These are phyloP conservation scores for Tetradesmus obliquus DNA, from an alignment of 139 green algal species.

Conservation along the genomic window DNA sequence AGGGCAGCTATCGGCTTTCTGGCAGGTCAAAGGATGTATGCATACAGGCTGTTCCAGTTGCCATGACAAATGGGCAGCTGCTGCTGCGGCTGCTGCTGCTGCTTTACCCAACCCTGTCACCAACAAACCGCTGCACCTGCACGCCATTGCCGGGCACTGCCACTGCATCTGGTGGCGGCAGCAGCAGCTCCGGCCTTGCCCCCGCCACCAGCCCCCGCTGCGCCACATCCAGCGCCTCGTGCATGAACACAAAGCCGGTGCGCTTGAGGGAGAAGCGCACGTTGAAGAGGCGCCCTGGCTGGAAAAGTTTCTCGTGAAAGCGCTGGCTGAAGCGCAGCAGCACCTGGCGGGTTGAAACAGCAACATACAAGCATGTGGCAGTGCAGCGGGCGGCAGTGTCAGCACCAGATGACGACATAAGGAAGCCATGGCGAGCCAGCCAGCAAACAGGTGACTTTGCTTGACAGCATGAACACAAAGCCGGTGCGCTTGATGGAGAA, in stretches of 20 bases:
- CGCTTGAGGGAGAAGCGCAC: conserved; percentile 63
- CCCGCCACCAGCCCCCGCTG: not conserved
- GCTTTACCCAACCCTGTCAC: too few relatives aligned
- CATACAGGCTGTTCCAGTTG: too few relatives aligned
- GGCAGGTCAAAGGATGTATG: too few relatives aligned
- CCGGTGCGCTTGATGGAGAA: conserved; percentile 59
- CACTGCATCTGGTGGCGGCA: not conserved
- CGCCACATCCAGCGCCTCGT: conserved; percentile 33
- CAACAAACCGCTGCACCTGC: not conserved
- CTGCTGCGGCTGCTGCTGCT: not conserved
- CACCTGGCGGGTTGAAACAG: conserved; percentile 36
- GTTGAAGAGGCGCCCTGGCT: conserved; percentile 31
- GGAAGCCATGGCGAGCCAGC: too few relatives aligned
- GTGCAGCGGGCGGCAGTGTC: not conserved
- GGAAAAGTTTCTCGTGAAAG: conserved; percentile 38
- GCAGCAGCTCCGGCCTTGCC: not conserved
- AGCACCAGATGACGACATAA: not conserved
- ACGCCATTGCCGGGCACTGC: not conserved
- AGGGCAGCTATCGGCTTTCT: too few relatives aligned
- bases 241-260: conserved; percentile 57
- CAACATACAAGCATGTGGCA: not conserved
- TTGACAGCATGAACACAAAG: conserved; percentile 49
- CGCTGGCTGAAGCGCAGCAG: conserved; percentile 36
- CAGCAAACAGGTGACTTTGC: too few relatives aligned
- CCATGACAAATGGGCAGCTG: not conserved